phyloP scores from a whole-genome alignment of 2,329 filamentous ascomycete species.

The Diplodia scrobiculata region DNA sequence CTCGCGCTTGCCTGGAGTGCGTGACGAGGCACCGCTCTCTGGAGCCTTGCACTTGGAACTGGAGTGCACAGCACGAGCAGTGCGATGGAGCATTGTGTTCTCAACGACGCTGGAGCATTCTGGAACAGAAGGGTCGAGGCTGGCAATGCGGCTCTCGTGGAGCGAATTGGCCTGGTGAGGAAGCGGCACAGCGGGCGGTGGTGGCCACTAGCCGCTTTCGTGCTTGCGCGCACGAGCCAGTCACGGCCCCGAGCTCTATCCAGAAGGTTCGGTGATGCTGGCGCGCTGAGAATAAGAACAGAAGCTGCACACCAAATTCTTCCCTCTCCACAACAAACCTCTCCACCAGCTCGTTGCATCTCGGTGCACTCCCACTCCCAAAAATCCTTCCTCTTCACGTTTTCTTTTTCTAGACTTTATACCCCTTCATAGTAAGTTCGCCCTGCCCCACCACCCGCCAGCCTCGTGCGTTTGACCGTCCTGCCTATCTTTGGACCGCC shows the following conservation, averaged over 20 bases:
- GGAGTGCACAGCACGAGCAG: not conserved
- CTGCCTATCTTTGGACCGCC: constrained; percentile 4
- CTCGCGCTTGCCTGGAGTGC: not conserved
- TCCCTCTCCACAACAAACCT: constrained; percentile 20
- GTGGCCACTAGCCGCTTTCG: constrained; percentile 16
- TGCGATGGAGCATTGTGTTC: not conserved
- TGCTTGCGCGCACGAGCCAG: constrained; percentile 10
- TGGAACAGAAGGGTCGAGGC: constrained; percentile 4
- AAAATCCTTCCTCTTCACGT: constrained; percentile 14
- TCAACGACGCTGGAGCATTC: constrained; percentile 21
- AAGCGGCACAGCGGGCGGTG: constrained; percentile 24
- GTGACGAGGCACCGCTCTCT: not conserved
- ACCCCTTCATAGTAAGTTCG: constrained; percentile 28
- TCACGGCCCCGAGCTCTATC: constrained; percentile 28
- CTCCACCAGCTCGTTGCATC: not conserved
- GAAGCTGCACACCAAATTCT: constrained; percentile 24
- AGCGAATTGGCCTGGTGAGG: constrained; percentile 5
- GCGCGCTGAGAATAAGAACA: constrained; percentile 28
- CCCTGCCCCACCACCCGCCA: constrained; percentile 3
- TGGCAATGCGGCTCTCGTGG: constrained; percentile 10
- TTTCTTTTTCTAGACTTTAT: constrained; percentile 27
- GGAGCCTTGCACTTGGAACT: not conserved
- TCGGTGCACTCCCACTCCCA: not conserved
- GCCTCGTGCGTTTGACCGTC: constrained; percentile 3
- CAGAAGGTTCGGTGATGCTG: constrained; percentile 30